These are phyloP conservation scores for Dactylonectria estremocensis DNA, from an alignment of 2,329 filamentous ascomycete species.

Conservation along the genomic window DNA sequence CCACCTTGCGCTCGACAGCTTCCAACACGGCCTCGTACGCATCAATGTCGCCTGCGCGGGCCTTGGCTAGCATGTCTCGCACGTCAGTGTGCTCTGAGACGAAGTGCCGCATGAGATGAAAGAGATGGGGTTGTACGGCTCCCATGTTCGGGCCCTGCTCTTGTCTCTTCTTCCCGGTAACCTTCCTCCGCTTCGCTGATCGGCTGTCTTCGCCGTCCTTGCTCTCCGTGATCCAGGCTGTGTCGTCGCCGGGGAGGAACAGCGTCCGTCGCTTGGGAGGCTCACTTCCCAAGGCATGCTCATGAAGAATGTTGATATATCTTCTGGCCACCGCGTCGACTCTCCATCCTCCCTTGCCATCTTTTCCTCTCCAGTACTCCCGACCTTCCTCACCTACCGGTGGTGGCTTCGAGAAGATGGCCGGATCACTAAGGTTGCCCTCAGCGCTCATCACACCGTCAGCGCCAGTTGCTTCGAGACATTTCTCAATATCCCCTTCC, in stretches of 20 bases:
- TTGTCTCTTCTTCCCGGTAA: conserved; percentile 52
- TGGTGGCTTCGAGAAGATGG: conserved; percentile 83
- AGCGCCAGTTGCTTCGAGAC: conserved; percentile 86
- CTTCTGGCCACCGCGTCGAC: conserved; percentile 89
- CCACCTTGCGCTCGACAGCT: conserved; percentile 83
- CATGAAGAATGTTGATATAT: conserved; percentile 92
- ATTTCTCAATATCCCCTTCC: conserved; percentile 81
- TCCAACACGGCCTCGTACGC: conserved; percentile 83
- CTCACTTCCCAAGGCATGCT: conserved; percentile 77
- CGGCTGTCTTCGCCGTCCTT: conserved; percentile 60
- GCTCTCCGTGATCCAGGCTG: conserved; percentile 60
- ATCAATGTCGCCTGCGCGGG: conserved; percentile 78
- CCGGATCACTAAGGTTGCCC: conserved; percentile 92
- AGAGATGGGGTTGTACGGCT: conserved; percentile 92
- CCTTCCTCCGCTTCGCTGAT: conserved; percentile 67
- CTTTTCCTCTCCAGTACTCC: conserved; percentile 88
- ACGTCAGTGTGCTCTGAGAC: conserved; percentile 86
- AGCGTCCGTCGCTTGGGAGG: conserved; percentile 80
- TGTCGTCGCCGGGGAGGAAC: conserved; percentile 76
- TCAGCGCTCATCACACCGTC: conserved; percentile 98
- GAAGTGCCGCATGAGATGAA: conserved; percentile 89
- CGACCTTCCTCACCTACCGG: conserved; percentile 74
- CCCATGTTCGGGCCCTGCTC: conserved; percentile 75
- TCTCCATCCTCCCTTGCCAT: conserved; percentile 87
- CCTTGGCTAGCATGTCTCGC: conserved; percentile 84